Evolutionary conservation across 768 basidiomycete species (phyloP), one percentile per base, ranked within the genome.

Genomic region (Peribolospora kevripleyi): DNA sequence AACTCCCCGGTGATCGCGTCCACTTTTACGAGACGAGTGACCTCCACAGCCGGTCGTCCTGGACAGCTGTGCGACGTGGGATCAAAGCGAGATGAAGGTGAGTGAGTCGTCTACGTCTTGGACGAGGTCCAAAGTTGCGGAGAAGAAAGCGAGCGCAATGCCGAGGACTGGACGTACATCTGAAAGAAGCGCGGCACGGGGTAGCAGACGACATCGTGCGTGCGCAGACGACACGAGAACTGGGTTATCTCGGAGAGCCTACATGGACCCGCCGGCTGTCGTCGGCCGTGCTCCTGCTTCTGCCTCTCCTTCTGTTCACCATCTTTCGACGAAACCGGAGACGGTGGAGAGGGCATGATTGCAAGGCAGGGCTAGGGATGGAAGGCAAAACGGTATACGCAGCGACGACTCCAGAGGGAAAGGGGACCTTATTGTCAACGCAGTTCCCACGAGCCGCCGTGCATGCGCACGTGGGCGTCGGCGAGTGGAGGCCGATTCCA

Each of bases 161-260:
- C 38, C 50, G 56, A 46, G 39, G 9, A 14, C 4, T 3, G 7
- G 60, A 62, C 77, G 67, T 62, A 82, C 84, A 82, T 69, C 65
- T 72, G 71, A 61, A 88, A 82, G 38, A 86, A 71, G 11, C 85
- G 76, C 39, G 80, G 75, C 48, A 87, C 67, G 5, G 83, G 84
- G 63, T 75, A 77, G 64, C 84, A 87, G 49, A 76, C 60, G 37
- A 40, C 47, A 45, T 46, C 48, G 11, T 56, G 13, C 9, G 59
- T 61, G 56, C 73, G 69, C 48, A 67, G 61, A 48, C 74, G 68
- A 65, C 83, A 87, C 38, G 69, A 73, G 65, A 75, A 81, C 63
- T 85, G 84, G 7, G 80, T 66, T 48, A 86, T 75, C 68, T 85
- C 82, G 10, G 74, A 72, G 11, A 85, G 69, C 47, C 68, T 72